These are phyloP conservation scores for Rhododendron simsii DNA, from an alignment of 148 eudicot species.

Conservation along the genomic window DNA sequence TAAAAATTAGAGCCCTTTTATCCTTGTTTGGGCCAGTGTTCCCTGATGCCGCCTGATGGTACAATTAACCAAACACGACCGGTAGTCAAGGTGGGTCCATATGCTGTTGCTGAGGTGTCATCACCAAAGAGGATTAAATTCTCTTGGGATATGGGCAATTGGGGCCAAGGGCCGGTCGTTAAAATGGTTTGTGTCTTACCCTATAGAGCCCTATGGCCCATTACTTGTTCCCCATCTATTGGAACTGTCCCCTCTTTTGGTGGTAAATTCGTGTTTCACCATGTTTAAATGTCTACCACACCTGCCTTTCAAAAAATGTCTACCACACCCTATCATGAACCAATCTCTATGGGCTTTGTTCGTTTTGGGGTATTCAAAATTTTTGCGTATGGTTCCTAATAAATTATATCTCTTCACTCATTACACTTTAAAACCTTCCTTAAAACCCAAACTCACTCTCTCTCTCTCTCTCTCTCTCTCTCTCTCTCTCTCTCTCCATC, in stretches of 20 bases:
- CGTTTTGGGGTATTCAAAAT: no score
- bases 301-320: no score
- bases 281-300: not conserved
- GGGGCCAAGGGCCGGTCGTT: not conserved
- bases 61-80: not conserved
- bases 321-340: not conserved
- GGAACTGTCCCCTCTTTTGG: constrained; percentile 7
- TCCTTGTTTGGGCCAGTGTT: not conserved
- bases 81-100: constrained; percentile 12
- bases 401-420: no score
- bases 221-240: not conserved
- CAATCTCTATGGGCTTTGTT: no score
- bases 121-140: not conserved
- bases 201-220: not conserved
- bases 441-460: no score
- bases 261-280: not conserved
- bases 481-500: no score
- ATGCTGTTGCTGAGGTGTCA: not conserved
- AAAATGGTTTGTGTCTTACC: not conserved
- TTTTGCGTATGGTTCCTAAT: rapidly evolving
- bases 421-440: no score
- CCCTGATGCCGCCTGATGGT: no score
- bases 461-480: no score
- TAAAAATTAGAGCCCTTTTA: not conserved
- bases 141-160: not conserved